A percentile compares a stretch with the other conserved stretches of the same genome.
Conservation (phyloP, 148 eudicot genomes). For the Fagopyrum homotropicum region DNA sequence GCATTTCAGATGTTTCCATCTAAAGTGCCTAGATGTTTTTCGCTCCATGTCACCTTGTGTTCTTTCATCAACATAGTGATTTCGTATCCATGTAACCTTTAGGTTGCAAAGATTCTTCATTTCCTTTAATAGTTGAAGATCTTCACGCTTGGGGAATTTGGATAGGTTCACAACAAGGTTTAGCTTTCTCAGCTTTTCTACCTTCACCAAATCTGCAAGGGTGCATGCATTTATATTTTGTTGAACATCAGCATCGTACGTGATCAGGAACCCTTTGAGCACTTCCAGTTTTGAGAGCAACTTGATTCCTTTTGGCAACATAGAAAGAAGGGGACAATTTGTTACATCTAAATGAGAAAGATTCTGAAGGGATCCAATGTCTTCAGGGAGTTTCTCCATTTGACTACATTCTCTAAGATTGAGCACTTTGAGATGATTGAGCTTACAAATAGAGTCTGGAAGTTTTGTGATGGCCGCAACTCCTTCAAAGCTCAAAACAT, state of each 20-base stretch:
- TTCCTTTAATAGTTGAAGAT: background rate
- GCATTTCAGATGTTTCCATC: background rate
- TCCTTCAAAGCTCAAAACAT: no score
- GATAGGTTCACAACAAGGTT: conserved; percentile 24
- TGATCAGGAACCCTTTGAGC: conserved; percentile 42
- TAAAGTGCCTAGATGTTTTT: background rate
- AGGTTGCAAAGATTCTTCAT: background rate
- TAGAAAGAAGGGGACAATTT: conserved; percentile 34
- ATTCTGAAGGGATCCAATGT: no score
- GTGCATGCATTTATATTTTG: conserved; percentile 17
- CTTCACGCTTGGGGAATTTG: conserved; percentile 12
- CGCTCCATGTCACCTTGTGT: background rate
- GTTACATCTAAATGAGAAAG: conserved; percentile 31
- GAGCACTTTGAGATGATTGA: no score
- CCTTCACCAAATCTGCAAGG: conserved; percentile 23
- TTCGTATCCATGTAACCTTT: background rate
- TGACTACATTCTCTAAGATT: no score
- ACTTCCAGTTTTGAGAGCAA: conserved; percentile 30
- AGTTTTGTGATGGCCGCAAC: no score
- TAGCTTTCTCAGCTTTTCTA: conserved; percentile 24
- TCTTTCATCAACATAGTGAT: background rate
- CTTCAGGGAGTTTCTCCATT: no score
- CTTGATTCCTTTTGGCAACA: conserved; percentile 33
- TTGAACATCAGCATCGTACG: background rate
- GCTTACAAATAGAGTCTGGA: no score